Evolutionary conservation across 768 basidiomycete genomes (phyloP).

Genomic region (Cubamyces lactineus): DNA sequence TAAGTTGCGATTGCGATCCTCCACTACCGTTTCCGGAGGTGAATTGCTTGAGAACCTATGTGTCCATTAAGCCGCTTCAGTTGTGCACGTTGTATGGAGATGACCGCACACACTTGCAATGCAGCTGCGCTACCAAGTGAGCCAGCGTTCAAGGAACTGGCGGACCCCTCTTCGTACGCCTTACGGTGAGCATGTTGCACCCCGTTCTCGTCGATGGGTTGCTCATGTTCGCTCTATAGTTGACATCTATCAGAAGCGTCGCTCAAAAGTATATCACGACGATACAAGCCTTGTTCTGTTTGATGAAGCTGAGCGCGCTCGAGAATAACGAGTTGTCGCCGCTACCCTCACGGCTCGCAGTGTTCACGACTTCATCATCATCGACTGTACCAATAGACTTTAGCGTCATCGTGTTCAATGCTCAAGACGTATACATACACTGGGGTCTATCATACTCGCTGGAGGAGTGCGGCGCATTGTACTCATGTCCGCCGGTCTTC

Average conservation of each 20-base stretch:
- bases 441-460: constrained; percentile 30
- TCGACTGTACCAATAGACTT: constrained; percentile 52
- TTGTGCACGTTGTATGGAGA: too few species aligned
- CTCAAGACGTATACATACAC: constrained; percentile 20
- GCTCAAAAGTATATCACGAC: too few species aligned
- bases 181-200: constrained; percentile 62
- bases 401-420: too few species aligned
- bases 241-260: too few species aligned
- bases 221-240: constrained; percentile 52
- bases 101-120: constrained; percentile 51
- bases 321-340: constrained; percentile 62
- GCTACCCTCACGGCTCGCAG: constrained; percentile 57
- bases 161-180: constrained; percentile 60
- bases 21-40: constrained; percentile 49
- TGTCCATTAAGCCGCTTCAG: too few species aligned
- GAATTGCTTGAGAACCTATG: constrained; percentile 67
- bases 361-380: constrained; percentile 60
- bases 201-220: constrained; percentile 68
- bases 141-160: constrained; percentile 56
- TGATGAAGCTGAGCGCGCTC: constrained; percentile 55
- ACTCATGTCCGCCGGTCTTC: constrained; percentile 68
- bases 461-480: constrained; percentile 53
- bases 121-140: constrained; percentile 81
- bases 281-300: constrained; percentile 59
- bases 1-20: constrained; percentile 62